These are phyloP conservation scores for Plectranthus barbatus DNA, from an alignment of 257 asterid genomes.

Conservation along the genomic window DNA sequence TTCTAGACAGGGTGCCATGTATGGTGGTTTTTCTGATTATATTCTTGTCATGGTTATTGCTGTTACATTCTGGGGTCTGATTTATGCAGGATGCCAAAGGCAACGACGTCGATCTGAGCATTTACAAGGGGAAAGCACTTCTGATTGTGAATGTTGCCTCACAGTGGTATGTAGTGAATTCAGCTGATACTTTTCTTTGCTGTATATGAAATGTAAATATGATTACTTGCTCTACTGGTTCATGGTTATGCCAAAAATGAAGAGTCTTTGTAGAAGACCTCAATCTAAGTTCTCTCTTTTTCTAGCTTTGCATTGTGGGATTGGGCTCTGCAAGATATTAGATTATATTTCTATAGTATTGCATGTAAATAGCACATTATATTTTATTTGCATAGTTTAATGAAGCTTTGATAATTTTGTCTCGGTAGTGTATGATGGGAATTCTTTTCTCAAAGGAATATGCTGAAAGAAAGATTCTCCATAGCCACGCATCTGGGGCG, in stretches of 20 bases:
- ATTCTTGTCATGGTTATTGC: neutral
- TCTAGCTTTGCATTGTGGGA: neutral
- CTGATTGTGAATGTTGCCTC: conserved; percentile 69
- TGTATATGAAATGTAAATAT: neutral
- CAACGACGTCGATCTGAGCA: conserved; percentile 36
- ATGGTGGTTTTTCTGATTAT: neutral
- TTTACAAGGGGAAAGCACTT: conserved; percentile 55
- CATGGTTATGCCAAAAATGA: neutral
- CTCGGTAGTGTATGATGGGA: too few species aligned
- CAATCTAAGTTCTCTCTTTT: neutral
- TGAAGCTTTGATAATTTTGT: too few species aligned
- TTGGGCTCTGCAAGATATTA: neutral
- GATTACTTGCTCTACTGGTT: neutral
- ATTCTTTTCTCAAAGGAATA: too few species aligned
- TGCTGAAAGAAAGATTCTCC: too few species aligned
- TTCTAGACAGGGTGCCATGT: neutral
- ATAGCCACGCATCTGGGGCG: too few species aligned
- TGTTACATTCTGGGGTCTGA: neutral
- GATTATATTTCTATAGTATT: too few species aligned
- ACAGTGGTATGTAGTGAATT: conserved; percentile 38
- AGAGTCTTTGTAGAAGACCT: neutral
- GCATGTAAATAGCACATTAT: neutral
- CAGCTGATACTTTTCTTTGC: neutral
- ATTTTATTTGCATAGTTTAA: too few species aligned
- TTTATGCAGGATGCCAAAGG: conserved; percentile 45